These are phyloP conservation scores for Zizania latifolia DNA, from an alignment of 176 grass and related monocot species.

Conservation along the genomic window DNA sequence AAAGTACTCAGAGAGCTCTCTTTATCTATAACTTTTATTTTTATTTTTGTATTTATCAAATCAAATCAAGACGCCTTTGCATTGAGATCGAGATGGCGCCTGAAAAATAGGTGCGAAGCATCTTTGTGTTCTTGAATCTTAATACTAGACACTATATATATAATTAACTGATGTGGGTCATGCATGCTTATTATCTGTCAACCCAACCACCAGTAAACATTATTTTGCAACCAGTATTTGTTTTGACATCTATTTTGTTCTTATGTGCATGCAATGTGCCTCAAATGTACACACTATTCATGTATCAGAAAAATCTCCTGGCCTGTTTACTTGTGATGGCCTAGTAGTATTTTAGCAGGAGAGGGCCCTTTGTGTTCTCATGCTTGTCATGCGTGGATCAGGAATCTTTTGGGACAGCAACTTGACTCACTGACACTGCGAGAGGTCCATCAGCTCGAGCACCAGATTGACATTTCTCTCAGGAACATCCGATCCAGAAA, in stretches of 20 bases:
- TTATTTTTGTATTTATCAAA: neutral
- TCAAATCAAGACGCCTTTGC: neutral
- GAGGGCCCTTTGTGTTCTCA: neutral
- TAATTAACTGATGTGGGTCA: no score
- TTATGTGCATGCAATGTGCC: neutral
- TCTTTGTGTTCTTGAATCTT: neutral
- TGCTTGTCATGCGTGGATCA: constrained; percentile 19
- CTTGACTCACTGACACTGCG: constrained; percentile 38
- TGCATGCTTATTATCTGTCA: neutral
- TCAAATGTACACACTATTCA: neutral
- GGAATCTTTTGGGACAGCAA: constrained; percentile 72
- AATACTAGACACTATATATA: neutral
- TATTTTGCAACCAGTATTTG: neutral
- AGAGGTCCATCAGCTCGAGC: constrained; percentile 65
- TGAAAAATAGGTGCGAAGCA: neutral
- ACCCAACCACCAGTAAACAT: neutral
- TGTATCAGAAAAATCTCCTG: neutral
- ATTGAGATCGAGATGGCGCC: no score
- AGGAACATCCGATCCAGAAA: constrained; percentile 59
- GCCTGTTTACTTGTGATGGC: neutral
- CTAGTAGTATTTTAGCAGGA: neutral
- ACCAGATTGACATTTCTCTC: constrained; percentile 49
- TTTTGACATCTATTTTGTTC: neutral
- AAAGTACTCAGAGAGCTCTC: neutral
- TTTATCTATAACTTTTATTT: neutral